Evolutionary conservation across 257 asterid genomes (phyloP).

Genomic region (Nicotiana knightiana): DNA sequence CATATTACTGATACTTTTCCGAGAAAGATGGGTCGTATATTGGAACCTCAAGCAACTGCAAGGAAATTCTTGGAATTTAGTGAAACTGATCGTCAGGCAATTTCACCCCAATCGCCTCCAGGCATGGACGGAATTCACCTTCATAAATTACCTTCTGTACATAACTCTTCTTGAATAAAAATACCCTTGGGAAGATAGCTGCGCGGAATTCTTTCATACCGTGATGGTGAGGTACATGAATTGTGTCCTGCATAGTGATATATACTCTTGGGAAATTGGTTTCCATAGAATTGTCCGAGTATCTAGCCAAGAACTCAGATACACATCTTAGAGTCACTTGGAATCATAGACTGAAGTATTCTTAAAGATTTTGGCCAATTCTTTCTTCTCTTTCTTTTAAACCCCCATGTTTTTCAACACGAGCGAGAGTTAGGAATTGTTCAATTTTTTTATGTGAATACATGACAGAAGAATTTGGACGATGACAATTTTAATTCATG

Average conservation of each 20-base stretch:
- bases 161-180: background rate
- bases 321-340: background rate
- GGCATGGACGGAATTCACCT: background rate
- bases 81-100: background rate
- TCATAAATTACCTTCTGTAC: background rate
- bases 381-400: background rate
- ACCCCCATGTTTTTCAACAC: background rate
- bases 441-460: background rate
- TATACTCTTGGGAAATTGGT: background rate
- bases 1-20: slow-evolving; percentile 3
- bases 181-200: background rate
- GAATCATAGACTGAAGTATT: background rate
- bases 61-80: slow-evolving; percentile 5
- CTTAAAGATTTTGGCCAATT: background rate
- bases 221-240: background rate
- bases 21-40: slow-evolving; percentile 12
- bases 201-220: background rate
- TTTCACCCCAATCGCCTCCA: slow-evolving; percentile 21
- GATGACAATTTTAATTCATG: background rate
- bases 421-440: background rate
- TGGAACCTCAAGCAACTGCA: slow-evolving; percentile 5
- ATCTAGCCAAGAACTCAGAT: background rate
- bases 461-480: background rate
- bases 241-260: background rate
- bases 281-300: background rate